Evolutionary conservation across 192 early-diverging fungal species (phyloP), one percentile per base, ranked within the genome.

Genomic region (Piromyces finnis): DNA sequence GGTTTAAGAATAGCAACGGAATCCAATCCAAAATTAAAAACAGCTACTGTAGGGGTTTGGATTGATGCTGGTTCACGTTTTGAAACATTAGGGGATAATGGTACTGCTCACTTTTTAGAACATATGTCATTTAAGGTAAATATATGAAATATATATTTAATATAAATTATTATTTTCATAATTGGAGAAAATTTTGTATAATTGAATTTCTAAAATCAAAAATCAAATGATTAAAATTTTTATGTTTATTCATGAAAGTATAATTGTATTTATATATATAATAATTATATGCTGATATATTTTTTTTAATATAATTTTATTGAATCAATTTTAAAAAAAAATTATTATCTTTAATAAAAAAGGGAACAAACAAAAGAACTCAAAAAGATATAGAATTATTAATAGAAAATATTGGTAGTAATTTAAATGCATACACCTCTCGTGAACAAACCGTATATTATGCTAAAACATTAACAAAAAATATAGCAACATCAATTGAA

Each of bases 371-470:
- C 78, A 83, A 89, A 79, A 93, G 96, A 81, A 90, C 90, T 41
- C 97, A 98, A 87, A 87, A 92, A 81, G 93, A 97, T 84, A 87
- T 98, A 36, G 97, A 98, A 88, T 89, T 95, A 59, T 91, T 92
- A 85, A 97, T 99, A 81, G 97, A 99, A 86, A 97, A 97, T 91
- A 95, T 99, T 90, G 97, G 97, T 78, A 96, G 94, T 68, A 96
- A 98, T 86, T 87, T 99, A 84, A 98, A 98, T 87, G 97, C 97
- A 78, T 99, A 99, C 87, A 99, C 97, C 35, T 98, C 97, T 29
- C 92, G 97, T 81, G 97, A 99, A 86, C 97, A 99, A 87, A 98
- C 96, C 32, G 96, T 97, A 78, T 99, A 97, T 90, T 97, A 97
- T 84, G 97, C 97, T 81, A 97, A 97, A 86, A 88, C 96, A 35